Evolutionary conservation across 352 stramenopile genomes (phyloP).

Genomic region (Phytophthora aleatoria): DNA sequence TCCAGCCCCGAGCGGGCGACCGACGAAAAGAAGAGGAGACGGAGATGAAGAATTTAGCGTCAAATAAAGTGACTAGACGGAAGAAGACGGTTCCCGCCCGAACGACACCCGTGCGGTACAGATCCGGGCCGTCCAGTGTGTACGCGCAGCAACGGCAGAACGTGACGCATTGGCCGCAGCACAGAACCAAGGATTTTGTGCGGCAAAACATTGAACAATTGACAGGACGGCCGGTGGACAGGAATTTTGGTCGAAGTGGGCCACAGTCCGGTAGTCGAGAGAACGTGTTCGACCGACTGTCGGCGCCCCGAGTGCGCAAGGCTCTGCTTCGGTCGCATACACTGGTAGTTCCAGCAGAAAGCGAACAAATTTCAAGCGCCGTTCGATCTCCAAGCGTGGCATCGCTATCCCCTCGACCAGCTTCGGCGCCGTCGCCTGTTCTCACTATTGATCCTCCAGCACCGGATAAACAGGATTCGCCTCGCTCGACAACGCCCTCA

Average conservation of each 20-base stretch:
- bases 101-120: slow-evolving; percentile 14
- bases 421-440: slow-evolving; percentile 6
- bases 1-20: slow-evolving; percentile 50
- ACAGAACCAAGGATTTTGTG: slow-evolving; percentile 55
- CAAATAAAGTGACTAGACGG: neutral
- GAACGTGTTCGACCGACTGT: slow-evolving; percentile 56
- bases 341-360: slow-evolving; percentile 2
- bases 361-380: neutral
- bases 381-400: slow-evolving; percentile 10
- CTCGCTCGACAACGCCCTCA: slow-evolving; percentile 11
- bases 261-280: slow-evolving; percentile 1
- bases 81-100: slow-evolving; percentile 1
- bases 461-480: slow-evolving; percentile 20
- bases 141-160: slow-evolving; percentile 31
- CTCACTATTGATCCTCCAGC: slow-evolving; percentile 23
- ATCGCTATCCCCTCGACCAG: slow-evolving; percentile 8
- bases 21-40: slow-evolving; percentile 32
- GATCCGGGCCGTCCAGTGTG: slow-evolving; percentile 35
- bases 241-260: neutral
- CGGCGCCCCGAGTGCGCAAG: slow-evolving; percentile 30
- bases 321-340: slow-evolving; percentile 18
- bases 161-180: slow-evolving; percentile 25
- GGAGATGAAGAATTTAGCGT: slow-evolving; percentile 10
- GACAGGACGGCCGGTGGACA: slow-evolving; percentile 31
- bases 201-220: slow-evolving; percentile 62